phyloP scores from a whole-genome alignment of 2,329 filamentous ascomycete species.

The Aspergillus sp. region DNA sequence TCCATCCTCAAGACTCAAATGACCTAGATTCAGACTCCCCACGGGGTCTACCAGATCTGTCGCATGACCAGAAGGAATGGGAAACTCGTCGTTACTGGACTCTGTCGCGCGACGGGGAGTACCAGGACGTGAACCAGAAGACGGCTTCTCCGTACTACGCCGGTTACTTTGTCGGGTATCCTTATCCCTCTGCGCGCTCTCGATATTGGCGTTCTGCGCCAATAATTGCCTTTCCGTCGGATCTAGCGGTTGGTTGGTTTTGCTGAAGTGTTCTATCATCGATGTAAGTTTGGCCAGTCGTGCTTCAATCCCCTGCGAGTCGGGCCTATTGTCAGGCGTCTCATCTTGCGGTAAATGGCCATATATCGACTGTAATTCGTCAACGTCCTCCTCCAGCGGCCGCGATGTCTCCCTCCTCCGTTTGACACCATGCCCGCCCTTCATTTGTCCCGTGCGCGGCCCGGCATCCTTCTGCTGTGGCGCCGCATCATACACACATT shows the following conservation, averaged over 20 bases:
- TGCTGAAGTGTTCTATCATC: constrained; percentile 38
- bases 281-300: constrained; percentile 37
- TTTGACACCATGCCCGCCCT: constrained; percentile 25
- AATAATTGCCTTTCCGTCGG: constrained; percentile 14
- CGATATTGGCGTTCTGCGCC: constrained; percentile 11
- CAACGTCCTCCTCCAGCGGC: constrained; percentile 22
- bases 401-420: constrained; percentile 25
- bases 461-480: constrained; percentile 17
- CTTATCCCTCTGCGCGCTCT: constrained; percentile 12
- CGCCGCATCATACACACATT: constrained; percentile 36
- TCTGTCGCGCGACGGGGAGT: constrained; percentile 30
- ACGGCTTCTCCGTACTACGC: constrained; percentile 2
- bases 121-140: constrained; percentile 17
- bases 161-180: constrained; percentile 14
- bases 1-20: constrained; percentile 37
- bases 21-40: constrained; percentile 33
- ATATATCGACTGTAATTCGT: constrained; percentile 27
- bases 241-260: constrained; percentile 22
- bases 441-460: constrained; percentile 6
- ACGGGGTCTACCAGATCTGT: constrained; percentile 37
- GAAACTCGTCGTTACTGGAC: constrained; percentile 34
- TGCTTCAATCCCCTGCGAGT: constrained; percentile 34
- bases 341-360: constrained; percentile 20
- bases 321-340: constrained; percentile 17
- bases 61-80: constrained; percentile 34